phyloP scores from a whole-genome alignment of 257 asterid genomes.

The Penstemon eatonii region DNA sequence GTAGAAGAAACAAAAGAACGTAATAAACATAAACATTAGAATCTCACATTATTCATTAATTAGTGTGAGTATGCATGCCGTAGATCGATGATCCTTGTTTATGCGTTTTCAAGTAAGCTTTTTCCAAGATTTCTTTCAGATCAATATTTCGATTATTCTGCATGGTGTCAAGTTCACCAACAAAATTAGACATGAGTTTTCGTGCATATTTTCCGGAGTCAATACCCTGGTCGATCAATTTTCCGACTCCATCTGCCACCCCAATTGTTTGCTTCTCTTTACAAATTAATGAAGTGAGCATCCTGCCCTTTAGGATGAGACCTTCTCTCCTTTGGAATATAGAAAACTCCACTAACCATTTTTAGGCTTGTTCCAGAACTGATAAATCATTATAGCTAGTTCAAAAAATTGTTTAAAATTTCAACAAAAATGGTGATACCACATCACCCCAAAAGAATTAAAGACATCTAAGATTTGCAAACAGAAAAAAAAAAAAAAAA shows the following conservation, averaged over 20 bases:
- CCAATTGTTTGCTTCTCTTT: constrained; percentile 1
- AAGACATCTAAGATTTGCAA: too few relatives aligned
- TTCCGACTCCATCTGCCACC: constrained; percentile 14
- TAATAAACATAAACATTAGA: background rate
- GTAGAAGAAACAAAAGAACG: background rate
- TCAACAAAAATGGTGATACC: background rate
- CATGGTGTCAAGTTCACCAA: constrained; percentile 1
- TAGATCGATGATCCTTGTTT: constrained; percentile 15
- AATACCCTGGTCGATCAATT: background rate
- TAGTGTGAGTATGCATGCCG: constrained; percentile 1
- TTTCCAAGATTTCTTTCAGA: background rate
- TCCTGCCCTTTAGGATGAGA: constrained; percentile 5
- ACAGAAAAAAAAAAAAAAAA: too few relatives aligned
- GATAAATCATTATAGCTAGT: background rate
- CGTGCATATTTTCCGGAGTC: constrained; percentile 16
- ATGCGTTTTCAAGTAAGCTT: background rate
- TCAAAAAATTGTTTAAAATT: background rate
- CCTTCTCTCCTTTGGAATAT: constrained; percentile 16
- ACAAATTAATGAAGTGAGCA: constrained; percentile 16
- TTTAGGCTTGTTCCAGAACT: constrained; percentile 3
- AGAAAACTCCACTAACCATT: constrained; percentile 9
- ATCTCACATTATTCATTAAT: constrained; percentile 6
- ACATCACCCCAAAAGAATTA: too few relatives aligned
- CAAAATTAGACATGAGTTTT: background rate
- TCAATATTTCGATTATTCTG: background rate